Conservation (phyloP, 441 rosid genomes). For the Brassica balearica region DNA sequence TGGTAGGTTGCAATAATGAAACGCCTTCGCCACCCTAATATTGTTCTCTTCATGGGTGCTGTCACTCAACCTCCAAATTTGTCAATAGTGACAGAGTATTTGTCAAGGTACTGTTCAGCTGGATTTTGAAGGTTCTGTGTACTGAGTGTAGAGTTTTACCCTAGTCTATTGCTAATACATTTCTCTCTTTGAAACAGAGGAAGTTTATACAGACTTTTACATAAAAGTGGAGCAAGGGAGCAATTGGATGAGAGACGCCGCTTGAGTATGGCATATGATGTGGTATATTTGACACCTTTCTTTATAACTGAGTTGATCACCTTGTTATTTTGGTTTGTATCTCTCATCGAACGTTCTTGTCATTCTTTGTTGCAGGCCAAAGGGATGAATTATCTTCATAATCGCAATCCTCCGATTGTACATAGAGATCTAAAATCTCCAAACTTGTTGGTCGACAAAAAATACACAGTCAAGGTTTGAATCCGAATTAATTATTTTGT, state of each 20-base stretch:
- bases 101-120: constrained; percentile 71
- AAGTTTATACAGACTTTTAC: constrained; percentile 93
- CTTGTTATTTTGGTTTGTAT: constrained; percentile 28
- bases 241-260: constrained; percentile 90
- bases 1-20: constrained; percentile 96
- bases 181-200: constrained; percentile 68
- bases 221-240: constrained; percentile 84
- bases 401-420: constrained; percentile 90
- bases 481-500: constrained; percentile 9
- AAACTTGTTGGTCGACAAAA: constrained; percentile 95
- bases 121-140: constrained; percentile 15
- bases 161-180: constrained; percentile 27
- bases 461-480: constrained; percentile 81
- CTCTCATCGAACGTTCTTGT: not conserved
- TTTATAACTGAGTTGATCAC: constrained; percentile 9
- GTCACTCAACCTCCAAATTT: constrained; percentile 97
- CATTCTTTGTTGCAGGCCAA: constrained; percentile 69
- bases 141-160: not conserved
- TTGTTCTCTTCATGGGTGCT: constrained; percentile 99
- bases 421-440: constrained; percentile 99
- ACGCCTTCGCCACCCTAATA: constrained; percentile 97
- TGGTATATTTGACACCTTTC: constrained; percentile 58
- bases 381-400: constrained; percentile 99
- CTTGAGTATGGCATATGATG: constrained; percentile 96
- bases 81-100: constrained; percentile 97